These are phyloP conservation scores for Rhizopus delemar DNA, from an alignment of 371 early-diverging fungal species.

Conservation along the genomic window DNA sequence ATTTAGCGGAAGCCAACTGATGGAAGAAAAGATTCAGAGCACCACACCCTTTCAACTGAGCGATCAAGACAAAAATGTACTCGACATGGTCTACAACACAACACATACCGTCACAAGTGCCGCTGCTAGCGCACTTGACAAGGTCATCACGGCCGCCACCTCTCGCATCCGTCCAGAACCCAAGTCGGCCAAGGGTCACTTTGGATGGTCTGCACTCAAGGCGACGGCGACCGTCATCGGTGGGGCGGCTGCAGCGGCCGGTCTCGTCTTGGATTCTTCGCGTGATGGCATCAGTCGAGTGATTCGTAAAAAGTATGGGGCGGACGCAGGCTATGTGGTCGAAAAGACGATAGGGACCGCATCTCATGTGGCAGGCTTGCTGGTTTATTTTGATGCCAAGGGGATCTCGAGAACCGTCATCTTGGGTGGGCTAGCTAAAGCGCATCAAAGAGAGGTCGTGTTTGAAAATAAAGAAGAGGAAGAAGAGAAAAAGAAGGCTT, in stretches of 20 bases:
- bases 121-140: constrained; percentile 29
- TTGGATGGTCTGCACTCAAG: constrained; percentile 38
- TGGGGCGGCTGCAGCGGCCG: constrained; percentile 37
- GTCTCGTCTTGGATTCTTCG: constrained; percentile 29
- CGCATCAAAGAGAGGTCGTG: not conserved
- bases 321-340: constrained; percentile 40
- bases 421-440: not conserved
- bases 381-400: constrained; percentile 44
- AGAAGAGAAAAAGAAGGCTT: no score
- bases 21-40: constrained; percentile 26
- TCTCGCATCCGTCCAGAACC: constrained; percentile 28
- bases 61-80: constrained; percentile 25
- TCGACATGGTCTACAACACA: constrained; percentile 35
- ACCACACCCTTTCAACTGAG: constrained; percentile 26
- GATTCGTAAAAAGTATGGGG: constrained; percentile 41
- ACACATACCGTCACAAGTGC: constrained; percentile 24
- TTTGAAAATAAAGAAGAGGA: not conserved
- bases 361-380: constrained; percentile 25
- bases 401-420: constrained; percentile 40
- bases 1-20: constrained; percentile 20
- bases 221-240: constrained; percentile 36
- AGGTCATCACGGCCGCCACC: constrained; percentile 25
- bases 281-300: constrained; percentile 35
- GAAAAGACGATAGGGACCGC: constrained; percentile 35
- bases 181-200: constrained; percentile 27